Evolutionary conservation across 73 alveolate genomes (phyloP), one percentile per base, ranked within the genome.

Genomic region (Blepharisma stoltei): DNA sequence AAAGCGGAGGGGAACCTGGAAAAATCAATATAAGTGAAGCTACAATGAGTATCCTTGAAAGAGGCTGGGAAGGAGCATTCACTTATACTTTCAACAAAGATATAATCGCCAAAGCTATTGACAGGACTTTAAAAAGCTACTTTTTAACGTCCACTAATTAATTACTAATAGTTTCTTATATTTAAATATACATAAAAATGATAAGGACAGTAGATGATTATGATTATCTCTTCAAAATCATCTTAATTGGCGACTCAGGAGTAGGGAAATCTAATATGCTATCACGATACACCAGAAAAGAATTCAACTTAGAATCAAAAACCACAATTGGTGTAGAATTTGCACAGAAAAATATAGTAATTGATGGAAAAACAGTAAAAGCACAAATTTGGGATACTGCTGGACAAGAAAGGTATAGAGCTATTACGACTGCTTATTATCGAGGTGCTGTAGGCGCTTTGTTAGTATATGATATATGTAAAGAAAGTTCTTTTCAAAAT

Each of bases 371-470:
- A 85, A 78, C 46, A 9, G 45, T 69, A 7, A 43, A 38, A 4
- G 23, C 54, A 7, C 65, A 69, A 43, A 90, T 93, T 45, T 92
- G 98, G 95, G 98, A 92, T 60, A 92, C 98, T 6, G 98, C 95
- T 0, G 98, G 97, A 6, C 84, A 90, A 67, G 98, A 92, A 82
- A 78, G 83, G 47, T 92, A 27, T 25, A 27, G 84, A 11, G 48
- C 88, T 9, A 50, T 81, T n/a, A 78, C 88, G 38, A 14, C 47
- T 23, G 54, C 79, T 23, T 81, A 81, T 43, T 81, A 70, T 43
- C 20, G 86, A 77, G 80, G 81, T 18, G 84, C 88, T 11, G 88
- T 69, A 7, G 88, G 88, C 25, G 76, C 81, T 6, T 76, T 77
- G 47, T 11, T 81, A 48, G 88, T 81, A 18, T 71, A 48, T 18